Evolutionary conservation across 768 basidiomycete genomes (phyloP).

Genomic region (Paxillus involutus): DNA sequence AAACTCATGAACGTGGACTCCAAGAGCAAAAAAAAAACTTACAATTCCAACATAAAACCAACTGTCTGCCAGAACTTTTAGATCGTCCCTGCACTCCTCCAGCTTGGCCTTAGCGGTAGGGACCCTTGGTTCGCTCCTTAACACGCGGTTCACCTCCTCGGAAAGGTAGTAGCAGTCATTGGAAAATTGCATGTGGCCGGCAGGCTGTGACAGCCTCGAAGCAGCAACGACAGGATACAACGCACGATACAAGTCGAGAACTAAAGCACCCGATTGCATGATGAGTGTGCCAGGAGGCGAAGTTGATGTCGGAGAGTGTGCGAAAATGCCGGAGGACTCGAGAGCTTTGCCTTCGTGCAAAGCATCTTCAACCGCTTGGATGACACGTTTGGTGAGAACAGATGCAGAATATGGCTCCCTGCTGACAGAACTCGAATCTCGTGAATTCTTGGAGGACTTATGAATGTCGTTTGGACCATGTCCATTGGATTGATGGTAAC

Average conservation of each 20-base stretch:
- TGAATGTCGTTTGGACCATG: constrained; percentile 17
- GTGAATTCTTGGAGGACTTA: constrained; percentile 18
- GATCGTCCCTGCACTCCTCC: constrained; percentile 46
- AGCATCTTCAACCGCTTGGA: constrained; percentile 57
- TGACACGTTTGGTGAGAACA: constrained; percentile 49
- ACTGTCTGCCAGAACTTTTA: constrained; percentile 60
- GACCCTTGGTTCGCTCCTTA: constrained; percentile 28
- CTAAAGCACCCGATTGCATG: constrained; percentile 57
- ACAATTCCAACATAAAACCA: constrained; percentile 75
- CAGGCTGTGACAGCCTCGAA: constrained; percentile 47
- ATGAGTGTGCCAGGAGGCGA: constrained; percentile 53
- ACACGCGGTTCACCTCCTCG: constrained; percentile 38
- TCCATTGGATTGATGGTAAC: constrained; percentile 20
- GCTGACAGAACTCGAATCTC: constrained; percentile 7
- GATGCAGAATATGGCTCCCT: constrained; percentile 64
- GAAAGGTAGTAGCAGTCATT: constrained; percentile 79
- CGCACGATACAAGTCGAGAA: constrained; percentile 79
- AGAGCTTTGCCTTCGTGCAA: constrained; percentile 70
- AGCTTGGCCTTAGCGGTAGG: constrained; percentile 44
- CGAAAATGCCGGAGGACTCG: constrained; percentile 53
- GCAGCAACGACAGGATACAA: constrained; percentile 68
- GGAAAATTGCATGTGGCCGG: constrained; percentile 68
- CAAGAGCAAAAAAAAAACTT: constrained; percentile 26
- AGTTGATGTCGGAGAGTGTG: constrained; percentile 28
- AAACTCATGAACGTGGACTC: background rate